These are phyloP conservation scores for Cicer pinnatifidum DNA, from an alignment of 306 rosid genomes.

Conservation along the genomic window DNA sequence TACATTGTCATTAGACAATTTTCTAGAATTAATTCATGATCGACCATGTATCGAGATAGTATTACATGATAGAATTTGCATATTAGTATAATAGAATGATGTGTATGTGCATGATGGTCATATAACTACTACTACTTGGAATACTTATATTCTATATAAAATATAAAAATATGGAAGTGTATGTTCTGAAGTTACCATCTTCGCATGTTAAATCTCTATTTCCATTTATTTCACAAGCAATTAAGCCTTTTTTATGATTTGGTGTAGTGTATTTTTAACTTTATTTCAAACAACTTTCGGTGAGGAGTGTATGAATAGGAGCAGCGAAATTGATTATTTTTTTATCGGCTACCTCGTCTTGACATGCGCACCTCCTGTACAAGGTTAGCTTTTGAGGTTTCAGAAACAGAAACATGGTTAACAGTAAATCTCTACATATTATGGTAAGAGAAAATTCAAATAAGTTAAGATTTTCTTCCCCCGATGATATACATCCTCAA, in stretches of 20 bases:
- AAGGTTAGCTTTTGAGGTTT: background rate
- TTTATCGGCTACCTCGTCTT: background rate
- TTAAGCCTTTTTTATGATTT: background rate
- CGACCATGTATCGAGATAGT: too few species aligned
- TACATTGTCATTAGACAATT: too few species aligned
- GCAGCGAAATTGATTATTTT: background rate
- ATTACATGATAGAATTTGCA: too few species aligned
- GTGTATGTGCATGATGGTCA: too few species aligned
- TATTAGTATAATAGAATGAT: too few species aligned
- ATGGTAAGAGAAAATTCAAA: background rate
- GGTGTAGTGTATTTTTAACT: background rate
- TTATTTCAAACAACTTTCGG: background rate
- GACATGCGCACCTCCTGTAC: background rate
- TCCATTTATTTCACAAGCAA: too few species aligned
- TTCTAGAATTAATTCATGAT: too few species aligned
- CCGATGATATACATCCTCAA: background rate
- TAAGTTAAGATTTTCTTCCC: background rate
- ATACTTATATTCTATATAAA: too few species aligned
- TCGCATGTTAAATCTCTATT: too few species aligned
- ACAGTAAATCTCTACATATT: background rate
- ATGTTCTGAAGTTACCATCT: too few species aligned
- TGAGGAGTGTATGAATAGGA: background rate
- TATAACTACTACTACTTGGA: too few species aligned
- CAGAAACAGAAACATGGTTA: background rate
- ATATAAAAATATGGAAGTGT: too few species aligned